These are phyloP conservation scores for Suhomyces tanzawaensis DNA, from an alignment of 805 yeast genomes.

Conservation along the genomic window DNA sequence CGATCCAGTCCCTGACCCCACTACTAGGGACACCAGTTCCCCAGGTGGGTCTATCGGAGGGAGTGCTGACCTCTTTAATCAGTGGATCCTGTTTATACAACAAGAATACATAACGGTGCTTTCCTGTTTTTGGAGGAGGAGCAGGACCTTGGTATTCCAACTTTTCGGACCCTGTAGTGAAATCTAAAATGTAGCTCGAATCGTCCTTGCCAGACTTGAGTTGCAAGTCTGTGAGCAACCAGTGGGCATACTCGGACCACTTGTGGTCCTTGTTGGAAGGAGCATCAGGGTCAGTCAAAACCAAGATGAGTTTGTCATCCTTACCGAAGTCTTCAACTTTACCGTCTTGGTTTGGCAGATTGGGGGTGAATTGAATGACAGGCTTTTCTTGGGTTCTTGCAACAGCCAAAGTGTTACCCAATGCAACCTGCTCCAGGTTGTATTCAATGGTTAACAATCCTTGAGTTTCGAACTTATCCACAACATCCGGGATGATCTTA, in stretches of 20 bases:
- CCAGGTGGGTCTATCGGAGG: conserved; percentile 68
- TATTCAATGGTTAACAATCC: conserved; percentile 65
- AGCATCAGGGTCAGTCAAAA: conserved; percentile 92
- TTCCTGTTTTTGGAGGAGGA: conserved; percentile 85
- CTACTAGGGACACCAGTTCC: conserved; percentile 80
- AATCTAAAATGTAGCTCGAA: conserved; percentile 28
- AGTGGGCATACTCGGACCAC: conserved; percentile 88
- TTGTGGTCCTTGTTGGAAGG: conserved; percentile 78
- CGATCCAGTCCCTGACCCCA: conserved; percentile 76
- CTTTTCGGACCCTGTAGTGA: conserved; percentile 39
- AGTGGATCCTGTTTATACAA: conserved; percentile 64
- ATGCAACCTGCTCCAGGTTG: conserved; percentile 59
- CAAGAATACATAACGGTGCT: conserved; percentile 81
- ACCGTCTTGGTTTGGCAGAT: conserved; percentile 42
- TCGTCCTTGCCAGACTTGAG: conserved; percentile 36
- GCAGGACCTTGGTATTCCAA: conserved; percentile 76
- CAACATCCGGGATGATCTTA: conserved; percentile 52
- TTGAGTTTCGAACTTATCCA: conserved; percentile 47
- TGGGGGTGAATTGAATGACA: conserved; percentile 60
- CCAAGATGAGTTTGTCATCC: conserved; percentile 64
- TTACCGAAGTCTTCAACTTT: conserved; percentile 38
- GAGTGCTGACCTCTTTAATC: conserved; percentile 39
- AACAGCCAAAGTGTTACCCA: conserved; percentile 72
- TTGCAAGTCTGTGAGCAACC: conserved; percentile 55
- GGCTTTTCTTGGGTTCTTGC: conserved; percentile 71